Evolutionary conservation across 805 yeast species (phyloP).

Genomic region (Starmerella davenportii): DNA sequence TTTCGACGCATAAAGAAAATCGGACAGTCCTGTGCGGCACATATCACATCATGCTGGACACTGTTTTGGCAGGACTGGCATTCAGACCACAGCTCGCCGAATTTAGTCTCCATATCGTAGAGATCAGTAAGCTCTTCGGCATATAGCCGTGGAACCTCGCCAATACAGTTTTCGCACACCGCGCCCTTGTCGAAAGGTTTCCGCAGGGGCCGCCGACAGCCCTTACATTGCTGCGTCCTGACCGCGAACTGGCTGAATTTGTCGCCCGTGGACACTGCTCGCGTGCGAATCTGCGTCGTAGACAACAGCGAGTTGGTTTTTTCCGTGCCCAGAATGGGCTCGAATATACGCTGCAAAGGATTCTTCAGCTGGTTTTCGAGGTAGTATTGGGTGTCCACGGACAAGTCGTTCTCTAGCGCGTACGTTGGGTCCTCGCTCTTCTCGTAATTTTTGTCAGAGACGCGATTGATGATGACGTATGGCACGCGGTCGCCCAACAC

Average conservation of each 20-base stretch:
- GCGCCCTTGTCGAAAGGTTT: conserved; percentile 43
- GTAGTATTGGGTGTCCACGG: conserved; percentile 87
- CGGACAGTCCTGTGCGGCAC: conserved; percentile 92
- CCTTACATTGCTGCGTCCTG: conserved; percentile 73
- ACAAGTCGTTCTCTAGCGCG: conserved; percentile 78
- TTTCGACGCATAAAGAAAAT: conserved; percentile 91
- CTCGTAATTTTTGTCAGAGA: conserved; percentile 71
- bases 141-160: conserved; percentile 58
- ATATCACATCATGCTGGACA: conserved; percentile 83
- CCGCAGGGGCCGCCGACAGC: conserved; percentile 63
- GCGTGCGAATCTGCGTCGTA: conserved; percentile 54
- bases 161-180: conserved; percentile 57
- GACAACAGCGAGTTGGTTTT: conserved; percentile 61
- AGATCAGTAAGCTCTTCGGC: conserved; percentile 65
- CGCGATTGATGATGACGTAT: conserved; percentile 72
- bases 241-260: conserved; percentile 85
- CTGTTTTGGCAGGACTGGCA: conserved; percentile 97
- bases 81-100: conserved; percentile 87
- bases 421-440: conserved; percentile 93
- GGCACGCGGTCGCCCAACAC: conserved; percentile 96
- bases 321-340: conserved; percentile 80
- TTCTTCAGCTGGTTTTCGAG: conserved; percentile 82
- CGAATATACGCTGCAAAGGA: conserved; percentile 83
- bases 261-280: conserved; percentile 59
- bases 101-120: conserved; percentile 63